These are phyloP conservation scores for Taphrina confusa DNA, from an alignment of 1,139 yeast species.

Conservation along the genomic window DNA sequence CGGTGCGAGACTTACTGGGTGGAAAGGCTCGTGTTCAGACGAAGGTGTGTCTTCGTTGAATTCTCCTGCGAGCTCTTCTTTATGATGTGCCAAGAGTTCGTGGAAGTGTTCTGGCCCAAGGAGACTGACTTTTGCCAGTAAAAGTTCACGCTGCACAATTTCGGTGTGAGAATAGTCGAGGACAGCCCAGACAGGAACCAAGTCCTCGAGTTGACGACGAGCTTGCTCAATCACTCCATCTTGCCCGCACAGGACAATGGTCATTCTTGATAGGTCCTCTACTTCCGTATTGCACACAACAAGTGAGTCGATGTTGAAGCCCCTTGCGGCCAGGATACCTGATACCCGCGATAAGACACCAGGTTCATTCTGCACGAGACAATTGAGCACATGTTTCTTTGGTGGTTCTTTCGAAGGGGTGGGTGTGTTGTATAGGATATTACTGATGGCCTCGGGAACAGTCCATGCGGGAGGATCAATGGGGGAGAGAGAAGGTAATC, in stretches of 20 bases:
- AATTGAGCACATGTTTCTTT: slow-evolving; percentile 82
- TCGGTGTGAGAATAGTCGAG: slow-evolving; percentile 89
- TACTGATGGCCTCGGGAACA: slow-evolving; percentile 88
- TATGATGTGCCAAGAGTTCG: slow-evolving; percentile 85
- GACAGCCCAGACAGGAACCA: slow-evolving; percentile 97
- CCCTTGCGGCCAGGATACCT: slow-evolving; percentile 95
- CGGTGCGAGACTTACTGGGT: slow-evolving; percentile 86
- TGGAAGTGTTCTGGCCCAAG: slow-evolving; percentile 97
- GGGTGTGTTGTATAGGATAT: slow-evolving; percentile 88
- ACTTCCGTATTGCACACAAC: slow-evolving; percentile 97
- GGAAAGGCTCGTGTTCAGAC: slow-evolving; percentile 50
- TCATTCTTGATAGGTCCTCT: slow-evolving; percentile 92
- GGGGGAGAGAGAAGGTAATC: slow-evolving; percentile 91
- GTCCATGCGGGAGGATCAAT: slow-evolving; percentile 94
- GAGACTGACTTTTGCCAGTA: slow-evolving; percentile 85
- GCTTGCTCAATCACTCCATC: slow-evolving; percentile 98
- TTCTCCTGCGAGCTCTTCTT: slow-evolving; percentile 38
- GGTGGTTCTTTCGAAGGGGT: slow-evolving; percentile 54
- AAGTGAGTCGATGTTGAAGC: slow-evolving; percentile 94
- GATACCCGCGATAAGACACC: slow-evolving; percentile 93
- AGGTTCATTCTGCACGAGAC: slow-evolving; percentile 97
- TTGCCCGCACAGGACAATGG: slow-evolving; percentile 89
- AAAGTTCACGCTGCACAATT: slow-evolving; percentile 84
- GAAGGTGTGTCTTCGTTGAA: slow-evolving; percentile 26
- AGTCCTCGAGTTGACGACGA: slow-evolving; percentile 95